Percentiles rank a stretch among this genome's conserved stretches.
phyloP scores from a whole-genome alignment of 345 rosid genomes.

The Salix koriyanagi region DNA sequence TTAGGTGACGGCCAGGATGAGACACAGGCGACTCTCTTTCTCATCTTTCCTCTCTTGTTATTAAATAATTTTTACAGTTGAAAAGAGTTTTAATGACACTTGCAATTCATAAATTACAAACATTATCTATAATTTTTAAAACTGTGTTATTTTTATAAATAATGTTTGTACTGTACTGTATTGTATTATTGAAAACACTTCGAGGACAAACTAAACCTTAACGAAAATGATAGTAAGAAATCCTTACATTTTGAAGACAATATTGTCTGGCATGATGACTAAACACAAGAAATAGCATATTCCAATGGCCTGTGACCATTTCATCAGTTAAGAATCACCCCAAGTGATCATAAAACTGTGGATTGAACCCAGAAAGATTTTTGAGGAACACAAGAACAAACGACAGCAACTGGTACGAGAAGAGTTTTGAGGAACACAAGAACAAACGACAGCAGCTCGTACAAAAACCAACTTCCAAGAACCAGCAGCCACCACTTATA shows the following conservation, averaged over 20 bases:
- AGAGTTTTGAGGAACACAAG: neutral
- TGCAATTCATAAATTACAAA: too few species aligned
- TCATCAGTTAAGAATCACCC: neutral
- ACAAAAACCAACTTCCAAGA: neutral
- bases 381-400: neutral
- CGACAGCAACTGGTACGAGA: neutral
- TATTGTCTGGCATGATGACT: neutral
- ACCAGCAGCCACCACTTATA: neutral
- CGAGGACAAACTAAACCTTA: neutral
- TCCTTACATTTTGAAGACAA: neutral
- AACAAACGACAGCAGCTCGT: too few species aligned
- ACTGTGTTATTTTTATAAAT: too few species aligned
- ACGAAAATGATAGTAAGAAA: neutral
- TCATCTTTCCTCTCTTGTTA: too few species aligned
- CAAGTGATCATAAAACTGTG: neutral
- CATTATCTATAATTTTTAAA: too few species aligned
- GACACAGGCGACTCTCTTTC: neutral
- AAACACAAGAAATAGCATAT: neutral
- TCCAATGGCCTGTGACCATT: neutral
- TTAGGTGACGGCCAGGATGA: neutral
- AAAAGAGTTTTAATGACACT: too few species aligned
- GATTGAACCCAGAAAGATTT: neutral
- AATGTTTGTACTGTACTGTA: too few species aligned
- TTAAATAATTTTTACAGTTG: too few species aligned
- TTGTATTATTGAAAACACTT: too few species aligned